Evolutionary conservation across 2,329 filamentous ascomycete species (phyloP), one percentile per base, ranked within the genome.

Genomic region (Botrytis deweyae): DNA sequence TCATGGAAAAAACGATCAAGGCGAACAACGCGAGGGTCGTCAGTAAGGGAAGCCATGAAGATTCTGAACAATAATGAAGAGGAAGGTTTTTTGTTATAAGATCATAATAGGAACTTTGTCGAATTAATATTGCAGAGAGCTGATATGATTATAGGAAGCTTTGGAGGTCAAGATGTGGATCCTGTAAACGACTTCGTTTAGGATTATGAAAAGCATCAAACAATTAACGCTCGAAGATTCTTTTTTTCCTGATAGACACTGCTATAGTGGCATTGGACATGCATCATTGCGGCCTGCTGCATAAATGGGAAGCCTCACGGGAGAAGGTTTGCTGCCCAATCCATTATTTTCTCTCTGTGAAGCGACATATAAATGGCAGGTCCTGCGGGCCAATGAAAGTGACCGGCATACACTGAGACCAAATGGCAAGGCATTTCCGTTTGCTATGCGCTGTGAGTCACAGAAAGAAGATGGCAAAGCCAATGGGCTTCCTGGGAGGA

Each of bases 1-100:
- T 78, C 75, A 59, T 81, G 78, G 78, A 86, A 86, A 67, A 83
- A 81, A 72, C 82, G 83, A 4, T 78, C 77, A 44, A 86, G 77
- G 70, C 79, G 74, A 74, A 78, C 42, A 68, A 76, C 67, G 38
- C 77, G 75, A 64, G 44, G 42, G 29, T 75, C 75, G 33, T 76
- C 61, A 42, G 58, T 22, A n/a, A 46, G n/a, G 46, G 68, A 62
- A 5, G 64, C 29, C 71, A 72, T 69, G 4, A 61, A 38, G 20
- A 42, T n/a, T 73, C 6, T 7, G 29, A 67, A 55, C 22, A 18
- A 20, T 12, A 55, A 10, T 20, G 20, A 18, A 49, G 12, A 20
- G 22, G 1, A 29, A 38, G 40, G 1, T 49, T 9, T 38, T 44
- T 36, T 1, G 1, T 58, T 8, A 58, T 33, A 16, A 14, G 22